Base-by-base conservation (phyloP, 2,329 filamentous ascomycete species). In the Verticillium klebahnii region DNA sequence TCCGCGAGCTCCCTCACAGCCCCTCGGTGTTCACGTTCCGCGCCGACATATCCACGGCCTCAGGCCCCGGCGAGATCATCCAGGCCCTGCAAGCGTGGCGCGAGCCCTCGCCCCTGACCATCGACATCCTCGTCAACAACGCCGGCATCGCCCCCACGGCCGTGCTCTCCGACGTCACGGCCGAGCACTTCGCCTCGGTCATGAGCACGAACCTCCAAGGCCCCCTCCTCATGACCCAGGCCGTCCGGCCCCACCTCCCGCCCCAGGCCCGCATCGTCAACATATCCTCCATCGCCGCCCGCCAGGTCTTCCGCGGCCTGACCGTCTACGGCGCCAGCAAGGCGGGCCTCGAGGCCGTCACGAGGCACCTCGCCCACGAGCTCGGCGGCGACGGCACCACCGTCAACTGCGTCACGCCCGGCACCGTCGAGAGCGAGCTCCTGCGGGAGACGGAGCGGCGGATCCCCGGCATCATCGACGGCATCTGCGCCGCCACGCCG, bases 81-180 rank as follows among this genome's bases (percentile, higher is more conserved):
- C 11, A 31, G 15, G 8, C 32, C 12, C 23, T 62, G 1, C 14
- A 60, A 25, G 54, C 19, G 14, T 57, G 37, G 17, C 37, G 58
- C n/a, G 17, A 50, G 25, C 54, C 32, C 9, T 50, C 45, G 9
- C 45, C 45, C 9, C 34, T 40, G 6, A 9, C 50, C 29, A 45
- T 62, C n/a, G 61, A 62, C 19, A 62, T 62, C 23, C 61, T 62
- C n/a, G 29, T 60, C 14, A 62, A 62, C 52, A 62, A 62, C 39
- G 61, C 61, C 17, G 61, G 61, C 17, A 54, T 60, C 8, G 55
- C 54, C 2, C 56, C 58, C 32, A 34, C 50, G n/a, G 31, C 54
- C 1, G 23, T 40, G 7, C 54, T 62, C 3, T 14, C 58, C 5
- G 32, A 57, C 1, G 25, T 62, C 32, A 60, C 58, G 2, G 36